These are phyloP conservation scores for Hypoxylon fuscum DNA, from an alignment of 495 filamentous ascomycete species.

Conservation along the genomic window DNA sequence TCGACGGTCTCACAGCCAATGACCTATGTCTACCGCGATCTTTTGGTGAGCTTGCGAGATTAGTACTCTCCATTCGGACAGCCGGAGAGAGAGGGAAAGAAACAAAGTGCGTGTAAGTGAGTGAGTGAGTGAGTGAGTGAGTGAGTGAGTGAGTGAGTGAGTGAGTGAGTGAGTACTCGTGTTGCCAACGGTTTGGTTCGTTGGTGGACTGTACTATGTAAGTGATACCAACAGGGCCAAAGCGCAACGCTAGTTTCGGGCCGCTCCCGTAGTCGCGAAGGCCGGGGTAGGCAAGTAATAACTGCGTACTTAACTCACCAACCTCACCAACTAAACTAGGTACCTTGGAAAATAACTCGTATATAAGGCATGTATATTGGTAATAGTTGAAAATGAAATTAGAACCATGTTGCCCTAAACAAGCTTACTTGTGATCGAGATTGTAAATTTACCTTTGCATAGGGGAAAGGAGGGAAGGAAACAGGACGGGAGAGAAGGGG, in stretches of 20 bases:
- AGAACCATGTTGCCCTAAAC: slow-evolving; percentile 12
- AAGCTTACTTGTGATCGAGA: slow-evolving; percentile 3
- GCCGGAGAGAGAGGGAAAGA: background rate
- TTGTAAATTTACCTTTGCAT: slow-evolving; percentile 1
- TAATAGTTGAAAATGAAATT: background rate
- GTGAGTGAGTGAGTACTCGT: too few species aligned
- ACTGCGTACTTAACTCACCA: too few species aligned
- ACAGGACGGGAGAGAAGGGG: background rate
- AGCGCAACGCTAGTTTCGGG: slow-evolving; percentile 32
- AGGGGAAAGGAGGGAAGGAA: background rate
- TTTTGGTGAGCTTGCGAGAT: slow-evolving; percentile 23
- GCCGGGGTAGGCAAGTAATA: background rate
- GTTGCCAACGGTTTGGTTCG: too few species aligned
- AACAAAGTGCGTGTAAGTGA: too few species aligned
- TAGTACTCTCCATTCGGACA: slow-evolving; percentile 30
- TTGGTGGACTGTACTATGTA: too few species aligned
- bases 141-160: too few species aligned
- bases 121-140: background rate
- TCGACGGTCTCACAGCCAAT: slow-evolving; percentile 32
- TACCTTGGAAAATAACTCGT: too few species aligned
- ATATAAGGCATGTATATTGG: slow-evolving; percentile 17
- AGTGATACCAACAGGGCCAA: slow-evolving; percentile 8
- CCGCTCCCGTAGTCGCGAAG: slow-evolving; percentile 28
- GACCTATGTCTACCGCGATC: slow-evolving; percentile 28
- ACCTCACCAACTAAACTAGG: background rate